These are phyloP conservation scores for Sungouiella blattae DNA, from an alignment of 805 yeast species.

Conservation along the genomic window DNA sequence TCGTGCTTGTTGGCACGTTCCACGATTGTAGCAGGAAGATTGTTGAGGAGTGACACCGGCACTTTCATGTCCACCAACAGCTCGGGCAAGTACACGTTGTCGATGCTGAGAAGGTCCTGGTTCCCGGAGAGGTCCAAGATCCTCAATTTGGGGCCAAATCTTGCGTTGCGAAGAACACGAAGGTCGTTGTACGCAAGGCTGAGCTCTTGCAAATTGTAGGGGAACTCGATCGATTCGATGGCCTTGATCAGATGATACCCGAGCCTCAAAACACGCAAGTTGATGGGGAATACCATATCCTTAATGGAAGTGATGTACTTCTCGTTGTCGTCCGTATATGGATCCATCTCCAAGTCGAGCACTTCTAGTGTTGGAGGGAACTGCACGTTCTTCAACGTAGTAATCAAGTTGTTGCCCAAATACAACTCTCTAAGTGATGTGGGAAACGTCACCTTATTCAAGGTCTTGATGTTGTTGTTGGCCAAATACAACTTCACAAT, in stretches of 20 bases:
- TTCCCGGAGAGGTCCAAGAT: conserved; percentile 40
- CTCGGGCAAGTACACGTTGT: conserved; percentile 35
- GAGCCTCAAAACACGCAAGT: conserved; percentile 31
- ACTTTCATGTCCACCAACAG: conserved; percentile 34
- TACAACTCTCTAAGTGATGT: conserved; percentile 30
- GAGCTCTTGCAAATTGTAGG: conserved; percentile 26
- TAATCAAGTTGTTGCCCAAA: conserved; percentile 40
- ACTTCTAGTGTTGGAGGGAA: conserved; percentile 37
- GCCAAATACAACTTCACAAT: conserved; percentile 35
- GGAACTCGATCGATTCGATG: conserved; percentile 39
- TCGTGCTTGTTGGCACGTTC: conserved; percentile 38
- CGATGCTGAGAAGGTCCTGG: conserved; percentile 35
- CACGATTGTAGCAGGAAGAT: conserved; percentile 34
- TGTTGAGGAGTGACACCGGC: conserved; percentile 30
- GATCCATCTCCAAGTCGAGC: conserved; percentile 42
- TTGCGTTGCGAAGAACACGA: conserved; percentile 32
- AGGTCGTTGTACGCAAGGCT: conserved; percentile 39
- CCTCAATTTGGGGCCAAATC: conserved; percentile 32
- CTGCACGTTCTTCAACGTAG: conserved; percentile 42
- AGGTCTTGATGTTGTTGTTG: conserved; percentile 41
- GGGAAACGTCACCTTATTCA: conserved; percentile 42
- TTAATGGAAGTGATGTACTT: conserved; percentile 39
- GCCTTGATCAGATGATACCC: conserved; percentile 39
- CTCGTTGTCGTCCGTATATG: conserved; percentile 38
- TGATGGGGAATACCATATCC: conserved; percentile 37